phyloP scores from a whole-genome alignment of 164 flowering plant genomes.

The Vitis riparia region DNA sequence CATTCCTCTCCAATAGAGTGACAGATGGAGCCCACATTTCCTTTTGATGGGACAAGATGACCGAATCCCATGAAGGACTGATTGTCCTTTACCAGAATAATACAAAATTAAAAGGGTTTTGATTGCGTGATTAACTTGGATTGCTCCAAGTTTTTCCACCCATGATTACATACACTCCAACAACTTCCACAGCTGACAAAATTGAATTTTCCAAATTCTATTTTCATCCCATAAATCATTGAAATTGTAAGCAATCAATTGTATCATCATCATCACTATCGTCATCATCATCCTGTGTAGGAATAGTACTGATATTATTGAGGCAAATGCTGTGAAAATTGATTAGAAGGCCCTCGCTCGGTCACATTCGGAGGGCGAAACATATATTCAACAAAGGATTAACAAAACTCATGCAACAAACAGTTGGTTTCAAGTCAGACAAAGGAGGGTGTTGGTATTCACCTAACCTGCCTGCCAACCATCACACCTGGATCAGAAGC shows the following conservation, averaged over 20 bases:
- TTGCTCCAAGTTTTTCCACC: slow-evolving; percentile 1
- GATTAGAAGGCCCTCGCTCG: too few species aligned
- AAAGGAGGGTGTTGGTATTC: too few species aligned
- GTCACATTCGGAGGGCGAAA: too few species aligned
- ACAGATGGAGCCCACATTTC: background rate
- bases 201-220: background rate
- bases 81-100: background rate
- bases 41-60: slow-evolving; percentile 1
- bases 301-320: background rate
- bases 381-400: too few species aligned
- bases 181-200: slow-evolving; percentile 2
- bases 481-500: too few species aligned
- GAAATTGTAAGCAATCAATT: background rate
- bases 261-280: background rate
- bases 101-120: background rate
- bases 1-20: background rate
- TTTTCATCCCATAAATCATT: background rate
- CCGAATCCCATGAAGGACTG: slow-evolving; percentile 13
- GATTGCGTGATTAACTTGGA: slow-evolving; percentile 4
- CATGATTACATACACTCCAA: slow-evolving; percentile 1
- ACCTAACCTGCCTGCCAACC: too few species aligned
- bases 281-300: background rate
- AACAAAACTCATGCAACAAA: too few species aligned
- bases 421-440: too few species aligned
- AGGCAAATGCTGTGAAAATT: background rate